A percentile compares a stretch with the other conserved stretches of the same genome.
Conservation (phyloP, 495 filamentous ascomycete species). For the Aspergillus ellipticus region DNA sequence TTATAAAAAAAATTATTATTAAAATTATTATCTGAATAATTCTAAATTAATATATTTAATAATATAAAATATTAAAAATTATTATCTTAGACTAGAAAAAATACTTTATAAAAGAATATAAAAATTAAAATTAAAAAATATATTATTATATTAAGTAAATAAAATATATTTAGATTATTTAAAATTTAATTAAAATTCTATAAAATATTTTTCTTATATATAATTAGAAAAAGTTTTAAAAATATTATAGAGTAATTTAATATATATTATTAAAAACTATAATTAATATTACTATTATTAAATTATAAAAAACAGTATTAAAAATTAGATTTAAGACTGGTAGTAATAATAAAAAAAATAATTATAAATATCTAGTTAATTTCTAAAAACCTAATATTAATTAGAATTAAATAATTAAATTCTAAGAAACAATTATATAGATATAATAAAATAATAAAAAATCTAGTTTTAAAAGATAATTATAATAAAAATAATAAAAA, state of each 20-base stretch:
- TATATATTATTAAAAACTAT: conserved; percentile 11
- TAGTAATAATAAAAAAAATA: not conserved
- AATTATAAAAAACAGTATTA: not conserved
- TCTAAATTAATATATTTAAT: not conserved
- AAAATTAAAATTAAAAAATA: conserved; percentile 1
- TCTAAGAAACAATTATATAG: not conserved
- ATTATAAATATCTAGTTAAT: not conserved
- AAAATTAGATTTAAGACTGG: not conserved
- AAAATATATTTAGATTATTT: conserved; percentile 4
- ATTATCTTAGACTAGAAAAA: not conserved
- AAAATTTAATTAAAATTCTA: conserved; percentile 9
- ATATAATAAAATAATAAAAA: not conserved
- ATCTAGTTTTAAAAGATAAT: not conserved
- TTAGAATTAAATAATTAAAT: not conserved
- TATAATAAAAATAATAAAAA: not conserved
- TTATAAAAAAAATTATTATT: not conserved
- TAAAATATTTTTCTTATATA: conserved; percentile 9
- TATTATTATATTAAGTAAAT: conserved; percentile 1
- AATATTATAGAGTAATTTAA: conserved; percentile 7
- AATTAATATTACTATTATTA: not conserved
- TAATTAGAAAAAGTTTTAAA: conserved; percentile 2
- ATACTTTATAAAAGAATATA: not conserved
- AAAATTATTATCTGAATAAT: not conserved
- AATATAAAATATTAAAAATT: conserved; percentile 1
- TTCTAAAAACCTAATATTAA: not conserved